Evolutionary conservation across 129 eudicot genomes (phyloP), one percentile per base, ranked within the genome.

Genomic region (carrot (Daucus carota)): DNA sequence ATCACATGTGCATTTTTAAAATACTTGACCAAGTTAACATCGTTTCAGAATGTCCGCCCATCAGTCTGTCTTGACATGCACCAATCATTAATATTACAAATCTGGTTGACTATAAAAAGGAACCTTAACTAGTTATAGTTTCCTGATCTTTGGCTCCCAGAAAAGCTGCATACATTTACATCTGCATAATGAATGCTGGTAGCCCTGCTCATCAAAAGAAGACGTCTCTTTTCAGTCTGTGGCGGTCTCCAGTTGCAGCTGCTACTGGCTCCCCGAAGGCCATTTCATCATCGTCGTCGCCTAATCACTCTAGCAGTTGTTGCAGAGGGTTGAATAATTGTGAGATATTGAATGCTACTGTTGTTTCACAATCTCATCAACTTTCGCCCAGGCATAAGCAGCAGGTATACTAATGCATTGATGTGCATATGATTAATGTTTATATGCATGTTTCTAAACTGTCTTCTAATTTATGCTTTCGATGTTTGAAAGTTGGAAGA

Each of bases 401-500:
- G 29, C 82, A 78, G 86, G 86, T 78, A 46, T 36, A 13, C 7
- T 67, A 14, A 0, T 1, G 17, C 14, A 4, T 67, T 17, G 0
- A 17, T 34, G 15, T 66, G 1, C n/a, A 33, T 66, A 1, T 33
- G 4, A 29, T 63, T 11, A 63, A 4, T 63, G 38, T 63, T 67
- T 6, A 6, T 67, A 8, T 17, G 3, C 17, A 33, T 4, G 24
- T 17, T 34, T 33, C 3, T 17, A 18, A 12, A 17, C 4, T 16
- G 24, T 29, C 15, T 0, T 33, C 0, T 7, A 29, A 33, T 67
- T 14, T 32, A 17, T 33, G 5, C 32, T 16, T 33, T 66, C 0
- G 14, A 38, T 8, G 8, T n/a, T 70, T 5, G 24, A 41, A 41
- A 91, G 93, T 87, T 91, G 81, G 90, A 74, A 76, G 93, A 86